Base-by-base conservation (phyloP, 768 basidiomycete species). In the Lepiota brunneoincarnata region DNA sequence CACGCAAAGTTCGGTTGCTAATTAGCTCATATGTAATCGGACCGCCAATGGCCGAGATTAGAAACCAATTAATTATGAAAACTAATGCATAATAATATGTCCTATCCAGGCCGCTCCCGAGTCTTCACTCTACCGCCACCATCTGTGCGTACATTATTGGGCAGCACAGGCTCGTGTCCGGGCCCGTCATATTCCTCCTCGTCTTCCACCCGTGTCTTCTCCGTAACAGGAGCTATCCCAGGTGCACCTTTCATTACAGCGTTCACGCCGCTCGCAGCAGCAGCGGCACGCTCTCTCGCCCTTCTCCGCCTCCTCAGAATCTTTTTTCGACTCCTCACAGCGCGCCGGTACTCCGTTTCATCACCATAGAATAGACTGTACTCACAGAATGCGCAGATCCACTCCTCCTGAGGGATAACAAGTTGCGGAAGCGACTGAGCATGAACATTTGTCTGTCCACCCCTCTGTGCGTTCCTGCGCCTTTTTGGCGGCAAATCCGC, bases 321-420 rank as follows among this genome's bases (percentile, higher is more conserved):
- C 77, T 86, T 87, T 74, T 91, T 91, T 57, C 93, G 72, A 59
- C 77, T 84, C 68, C 83, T 73, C 55, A 93, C 72, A 39, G 85
- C 87, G 41, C 78, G 74, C 58, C 81, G 75, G 67, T 89, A 86
- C 51, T 75, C 79, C 50, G 70, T 54, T 37, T 89, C 89, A 47
- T 88, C 87, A n/a, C 93, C 92, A 66, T 89, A 98, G 68, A 96
- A 95, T 53, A 98, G 65, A 54, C 84, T 78, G 67, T 93, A 95
- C 72, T 98, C 96, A 75, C 96, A 98, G 63, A 89, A 90, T 58
- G 89, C 82, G 67, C 96, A 98, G 55, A 98, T 86, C 87, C 91
- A 97, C 67, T 98, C 96, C 20, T 97, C 93, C 31, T 71, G 77
- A 6, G 85, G 83, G 55, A 82, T 78, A 20, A 76, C 77, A 49